Evolutionary conservation across 164 flowering plant species (phyloP), one percentile per base, ranked within the genome.

Genomic region (Aristolochia contorta): DNA sequence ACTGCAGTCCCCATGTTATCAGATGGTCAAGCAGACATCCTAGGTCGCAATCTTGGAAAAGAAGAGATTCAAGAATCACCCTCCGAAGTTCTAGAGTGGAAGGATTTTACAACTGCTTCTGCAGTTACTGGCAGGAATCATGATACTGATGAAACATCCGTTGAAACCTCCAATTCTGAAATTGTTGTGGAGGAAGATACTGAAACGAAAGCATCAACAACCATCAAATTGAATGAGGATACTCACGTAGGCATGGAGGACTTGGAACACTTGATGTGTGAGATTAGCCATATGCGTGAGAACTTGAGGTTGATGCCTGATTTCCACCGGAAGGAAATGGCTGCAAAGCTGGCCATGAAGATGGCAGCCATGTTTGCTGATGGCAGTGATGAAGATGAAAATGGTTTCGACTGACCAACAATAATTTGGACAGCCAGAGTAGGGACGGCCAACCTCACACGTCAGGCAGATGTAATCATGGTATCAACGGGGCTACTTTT

Each of bases 331-430:
- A 75, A 82, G 77, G 96, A 88, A 71, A 84, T 81, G 91, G 99
- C 99, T 58, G 99, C 92, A 15, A 86, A 78, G 48, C 72, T 93
- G 65, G 96, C 98, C 23, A 77, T 90, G 87, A 84, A 81, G 79
- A 87, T 93, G 96, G 97, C 98, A 59, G 45, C 82, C 49, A 83
- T 90, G 92, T 93, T 93, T 82, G 95, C 86, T 18, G 95, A 83
- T 12, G 62, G 72, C 68, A 79, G 89, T 27, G 80, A 75, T 23
- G 84, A 82, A 61, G 80, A 71, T 27, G 30, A 27, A 27, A 5
- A 22, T 37, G 71, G 63, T 51, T 49, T 60, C 24, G 65, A 65
- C 54, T 56, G 65, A 65, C 12, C 43, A 37, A 37, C 43, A 7
- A 7, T 3, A 10, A 37, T 3, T 37, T 37, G 43, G 43, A 37